Evolutionary conservation across 768 basidiomycete species (phyloP).

Genomic region (Suillus subalutaceus): DNA sequence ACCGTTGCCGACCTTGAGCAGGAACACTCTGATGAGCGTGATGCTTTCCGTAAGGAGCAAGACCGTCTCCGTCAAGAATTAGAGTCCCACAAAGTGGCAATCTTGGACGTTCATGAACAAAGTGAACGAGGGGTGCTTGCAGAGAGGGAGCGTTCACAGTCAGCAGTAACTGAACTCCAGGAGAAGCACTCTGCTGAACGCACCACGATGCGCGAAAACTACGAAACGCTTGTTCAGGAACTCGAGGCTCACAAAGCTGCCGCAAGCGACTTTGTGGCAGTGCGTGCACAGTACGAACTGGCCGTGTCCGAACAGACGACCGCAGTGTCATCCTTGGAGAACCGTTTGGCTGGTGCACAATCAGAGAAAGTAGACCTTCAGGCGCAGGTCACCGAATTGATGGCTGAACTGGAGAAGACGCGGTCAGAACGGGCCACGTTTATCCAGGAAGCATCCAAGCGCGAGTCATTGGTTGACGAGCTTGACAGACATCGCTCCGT

Average conservation of each 20-base stretch:
- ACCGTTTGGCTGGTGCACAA: slow-evolving; percentile 46
- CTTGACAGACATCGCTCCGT: slow-evolving; percentile 77
- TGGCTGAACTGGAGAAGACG: slow-evolving; percentile 60
- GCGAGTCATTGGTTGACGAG: slow-evolving; percentile 72
- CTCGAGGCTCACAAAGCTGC: slow-evolving; percentile 52
- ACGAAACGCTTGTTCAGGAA: slow-evolving; percentile 51
- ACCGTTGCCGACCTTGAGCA: slow-evolving; percentile 53
- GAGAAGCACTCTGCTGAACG: slow-evolving; percentile 24
- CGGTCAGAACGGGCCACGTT: slow-evolving; percentile 63
- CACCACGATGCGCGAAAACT: slow-evolving; percentile 45
- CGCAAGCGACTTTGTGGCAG: slow-evolving; percentile 42
- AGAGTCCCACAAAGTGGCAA: slow-evolving; percentile 53
- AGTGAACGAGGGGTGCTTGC: slow-evolving; percentile 25
- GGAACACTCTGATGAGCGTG: slow-evolving; percentile 52
- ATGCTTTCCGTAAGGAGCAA: slow-evolving; percentile 40
- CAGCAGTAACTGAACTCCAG: slow-evolving; percentile 21
- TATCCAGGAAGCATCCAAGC: slow-evolving; percentile 72
- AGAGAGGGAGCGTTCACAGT: slow-evolving; percentile 31
- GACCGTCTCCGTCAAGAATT: slow-evolving; percentile 52
- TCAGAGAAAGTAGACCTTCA: slow-evolving; percentile 47
- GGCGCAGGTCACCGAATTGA: slow-evolving; percentile 47
- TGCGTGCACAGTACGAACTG: slow-evolving; percentile 47
- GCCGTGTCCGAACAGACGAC: slow-evolving; percentile 53
- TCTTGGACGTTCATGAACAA: slow-evolving; percentile 29
- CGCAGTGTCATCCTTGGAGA: slow-evolving; percentile 49